These are phyloP conservation scores for Urochloa ruziziensis DNA, from an alignment of 176 grass and related monocot species.

Conservation along the genomic window DNA sequence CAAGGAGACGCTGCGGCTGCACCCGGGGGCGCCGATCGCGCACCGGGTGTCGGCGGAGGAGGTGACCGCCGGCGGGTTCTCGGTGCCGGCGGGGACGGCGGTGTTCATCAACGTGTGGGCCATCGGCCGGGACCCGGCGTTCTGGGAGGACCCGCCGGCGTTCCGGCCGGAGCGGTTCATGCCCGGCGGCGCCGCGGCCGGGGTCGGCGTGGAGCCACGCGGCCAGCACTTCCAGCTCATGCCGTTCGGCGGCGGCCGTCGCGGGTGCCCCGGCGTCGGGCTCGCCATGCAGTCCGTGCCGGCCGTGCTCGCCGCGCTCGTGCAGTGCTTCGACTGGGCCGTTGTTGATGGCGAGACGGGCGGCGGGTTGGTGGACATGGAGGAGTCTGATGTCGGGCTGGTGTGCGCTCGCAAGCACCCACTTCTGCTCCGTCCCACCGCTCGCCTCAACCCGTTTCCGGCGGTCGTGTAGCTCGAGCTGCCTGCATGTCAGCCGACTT, in stretches of 20 bases:
- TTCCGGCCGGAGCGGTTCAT: constrained; percentile 76
- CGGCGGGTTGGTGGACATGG: constrained; percentile 57
- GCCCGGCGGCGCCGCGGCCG: not conserved
- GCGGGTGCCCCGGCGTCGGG: constrained; percentile 59
- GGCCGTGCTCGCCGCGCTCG: constrained; percentile 31
- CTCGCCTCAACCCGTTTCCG: not conserved
- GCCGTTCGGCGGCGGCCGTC: constrained; percentile 62
- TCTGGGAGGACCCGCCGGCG: constrained; percentile 55
- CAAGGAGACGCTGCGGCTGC: constrained; percentile 72
- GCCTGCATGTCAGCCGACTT: not conserved
- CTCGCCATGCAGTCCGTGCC: constrained; percentile 57
- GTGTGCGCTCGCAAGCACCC: constrained; percentile 45
- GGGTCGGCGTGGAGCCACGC: constrained; percentile 37
- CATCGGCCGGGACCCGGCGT: constrained; percentile 52
- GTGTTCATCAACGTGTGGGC: constrained; percentile 72
- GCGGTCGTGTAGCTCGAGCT: not conserved
- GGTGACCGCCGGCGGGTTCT: constrained; percentile 21
- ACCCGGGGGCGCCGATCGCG: constrained; percentile 43
- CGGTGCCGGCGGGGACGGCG: constrained; percentile 39
- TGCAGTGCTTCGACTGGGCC: constrained; percentile 80
- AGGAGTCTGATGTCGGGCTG: constrained; percentile 46
- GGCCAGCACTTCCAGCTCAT: constrained; percentile 68
- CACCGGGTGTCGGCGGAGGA: constrained; percentile 35
- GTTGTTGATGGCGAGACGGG: not conserved
- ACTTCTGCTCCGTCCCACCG: not conserved